These are phyloP conservation scores for Psilocybe mexicana DNA, from an alignment of 1,284 basidiomycete species.

Conservation along the genomic window DNA sequence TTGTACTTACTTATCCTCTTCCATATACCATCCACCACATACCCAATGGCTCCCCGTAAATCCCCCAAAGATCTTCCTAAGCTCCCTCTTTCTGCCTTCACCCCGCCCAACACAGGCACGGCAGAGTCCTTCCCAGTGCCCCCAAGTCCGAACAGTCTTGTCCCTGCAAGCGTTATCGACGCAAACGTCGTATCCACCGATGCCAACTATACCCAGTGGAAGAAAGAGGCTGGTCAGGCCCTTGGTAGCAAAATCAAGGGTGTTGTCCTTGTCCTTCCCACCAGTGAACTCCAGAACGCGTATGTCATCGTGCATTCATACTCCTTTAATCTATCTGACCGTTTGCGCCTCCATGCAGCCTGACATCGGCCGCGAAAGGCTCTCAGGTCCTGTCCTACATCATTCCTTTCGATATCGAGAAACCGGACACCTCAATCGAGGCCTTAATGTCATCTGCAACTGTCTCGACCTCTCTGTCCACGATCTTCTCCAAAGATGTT, in stretches of 20 bases:
- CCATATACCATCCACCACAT: slow-evolving; percentile 7
- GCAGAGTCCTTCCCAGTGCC: slow-evolving; percentile 66
- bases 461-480: slow-evolving; percentile 52
- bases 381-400: slow-evolving; percentile 52
- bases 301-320: slow-evolving; percentile 25
- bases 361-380: slow-evolving; percentile 33
- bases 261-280: slow-evolving; percentile 53
- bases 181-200: slow-evolving; percentile 53
- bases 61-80: slow-evolving; percentile 62
- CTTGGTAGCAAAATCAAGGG: slow-evolving; percentile 48
- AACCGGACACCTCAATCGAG: slow-evolving; percentile 41
- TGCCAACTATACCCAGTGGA: slow-evolving; percentile 48
- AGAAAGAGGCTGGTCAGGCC: slow-evolving; percentile 47
- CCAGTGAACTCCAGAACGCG: slow-evolving; percentile 40
- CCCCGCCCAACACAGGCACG: slow-evolving; percentile 63
- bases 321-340: slow-evolving; percentile 1
- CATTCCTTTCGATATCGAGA: slow-evolving; percentile 58
- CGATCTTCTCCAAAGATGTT: slow-evolving; percentile 52
- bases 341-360: slow-evolving; percentile 26
- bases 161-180: slow-evolving; percentile 67
- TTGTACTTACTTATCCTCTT: slow-evolving; percentile 10
- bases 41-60: slow-evolving; percentile 44
- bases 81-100: slow-evolving; percentile 72
- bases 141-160: slow-evolving; percentile 66
- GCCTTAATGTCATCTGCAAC: slow-evolving; percentile 40